Percentiles rank a stretch among this genome's conserved stretches.
Conservation (phyloP, 1,139 yeast genomes). For the Taiozyma sp. region DNA sequence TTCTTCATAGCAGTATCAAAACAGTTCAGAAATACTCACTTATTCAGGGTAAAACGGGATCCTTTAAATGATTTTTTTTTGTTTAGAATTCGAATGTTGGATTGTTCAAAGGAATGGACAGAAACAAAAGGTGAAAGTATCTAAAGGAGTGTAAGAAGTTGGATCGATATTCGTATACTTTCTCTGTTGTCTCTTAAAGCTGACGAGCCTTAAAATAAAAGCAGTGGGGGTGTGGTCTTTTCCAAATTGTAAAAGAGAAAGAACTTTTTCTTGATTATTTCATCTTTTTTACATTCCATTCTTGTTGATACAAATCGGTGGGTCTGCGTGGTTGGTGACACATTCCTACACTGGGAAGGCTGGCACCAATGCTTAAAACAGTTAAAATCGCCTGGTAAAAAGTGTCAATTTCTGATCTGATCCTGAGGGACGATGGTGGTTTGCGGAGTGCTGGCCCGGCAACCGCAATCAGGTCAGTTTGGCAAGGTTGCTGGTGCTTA, state of each 20-base stretch:
- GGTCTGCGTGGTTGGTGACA: neutral
- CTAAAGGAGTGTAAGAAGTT: slow-evolving; percentile 22
- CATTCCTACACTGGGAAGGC: neutral
- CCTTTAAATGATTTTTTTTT: neutral
- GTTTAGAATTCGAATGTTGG: neutral
- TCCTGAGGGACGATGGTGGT: neutral
- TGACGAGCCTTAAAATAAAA: neutral
- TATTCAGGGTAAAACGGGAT: neutral
- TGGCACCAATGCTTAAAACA: neutral
- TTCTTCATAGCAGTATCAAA: neutral
- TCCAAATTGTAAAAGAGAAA: neutral
- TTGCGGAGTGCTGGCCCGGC: neutral
- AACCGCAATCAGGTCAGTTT: neutral
- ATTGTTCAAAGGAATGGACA: neutral
- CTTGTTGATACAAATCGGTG: neutral
- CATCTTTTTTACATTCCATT: neutral
- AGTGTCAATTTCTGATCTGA: neutral
- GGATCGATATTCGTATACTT: slow-evolving; percentile 7
- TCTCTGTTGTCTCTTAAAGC: neutral
- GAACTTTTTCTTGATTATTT: neutral
- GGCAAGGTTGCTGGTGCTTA: neutral
- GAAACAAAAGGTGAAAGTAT: neutral
- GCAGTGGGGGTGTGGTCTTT: neutral
- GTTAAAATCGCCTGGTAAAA: neutral
- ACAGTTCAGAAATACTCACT: neutral